Evolutionary conservation across 2,329 filamentous ascomycete genomes (phyloP), one percentile per base, ranked within the genome.

Genomic region (Drechslerella dactyloides): DNA sequence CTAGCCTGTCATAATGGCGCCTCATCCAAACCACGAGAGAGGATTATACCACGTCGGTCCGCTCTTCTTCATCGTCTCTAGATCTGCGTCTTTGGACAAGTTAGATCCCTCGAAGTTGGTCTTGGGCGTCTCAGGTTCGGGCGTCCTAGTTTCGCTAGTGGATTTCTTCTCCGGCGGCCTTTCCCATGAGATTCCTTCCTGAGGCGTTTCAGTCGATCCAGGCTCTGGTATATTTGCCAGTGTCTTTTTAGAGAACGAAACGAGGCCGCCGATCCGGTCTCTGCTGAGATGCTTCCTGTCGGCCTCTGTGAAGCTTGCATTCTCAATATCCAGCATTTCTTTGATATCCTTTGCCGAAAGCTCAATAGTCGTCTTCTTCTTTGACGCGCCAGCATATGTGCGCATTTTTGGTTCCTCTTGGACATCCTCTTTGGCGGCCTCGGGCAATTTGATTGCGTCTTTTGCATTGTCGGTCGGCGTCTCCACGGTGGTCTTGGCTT

Each of bases 11-110:
- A n/a, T n/a, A n/a, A 8, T 33, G 27, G 27, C 27, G 8, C 27
- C 42, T 63, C 24, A 70, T 24, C 19, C 53, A 8, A 72, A 72
- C 68, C 68, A 72, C 8, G 68, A 65, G 8, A 72, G 17, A 21
- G 60, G 68, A 33, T 72, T 72, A n/a, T 65, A 72, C 68, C 68
- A 72, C 51, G 53, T 55, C 0, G 68, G 10, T 7, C 30, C 19
- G 5, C 15, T n/a, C 8, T 27, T 24, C 17, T 44, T 65, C 15
- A 21, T 10, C 6, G 54, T n/a, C 15, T 52, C 27, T 6, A 56
- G 3, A 27, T 60, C 33, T 5, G 54, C 21, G 17, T 65, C 50
- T 24, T 27, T 55, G 1, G 66, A 55, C 1, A 72, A 42, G 46
- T 72, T 72, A 5, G 66, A 56, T 11, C 59, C 66, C 17, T 64